Evolutionary conservation across 1,139 yeast species (phyloP), one percentile per base, ranked within the genome.

Genomic region (Waltiozyma sp.): DNA sequence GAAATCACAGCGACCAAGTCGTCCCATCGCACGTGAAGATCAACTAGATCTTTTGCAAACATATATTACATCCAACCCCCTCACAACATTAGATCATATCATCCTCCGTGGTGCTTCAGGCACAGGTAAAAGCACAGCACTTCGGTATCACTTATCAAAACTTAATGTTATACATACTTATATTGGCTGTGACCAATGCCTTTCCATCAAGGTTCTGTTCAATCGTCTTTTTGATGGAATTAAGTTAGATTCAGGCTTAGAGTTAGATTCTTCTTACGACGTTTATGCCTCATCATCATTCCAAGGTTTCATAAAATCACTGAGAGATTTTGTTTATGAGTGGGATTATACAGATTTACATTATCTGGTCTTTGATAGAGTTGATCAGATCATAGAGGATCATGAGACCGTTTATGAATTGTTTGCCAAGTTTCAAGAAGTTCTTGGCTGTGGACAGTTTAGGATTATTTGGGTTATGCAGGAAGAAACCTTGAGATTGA

Each of bases 351-450:
- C 49, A 0, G 61, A 65, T 2, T 66, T 64, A n/a, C 81, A 77
- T 50, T 68, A 76, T 6, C 57, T 79, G 37, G 77, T 79, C 0
- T 61, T 79, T n/a, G 86, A 79, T 50, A 59, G 79, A 11, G 65
- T 75, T 31, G 85, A 79, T 53, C 70, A 69, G 46, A 65, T 79
- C 38, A 68, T 70, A 52, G 85, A 76, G 36, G 64, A 68, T 21
- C 62, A 70, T 0, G 62, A 65, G 14, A 74, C 68, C 10, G 48
- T 78, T 10, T 64, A 69, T 45, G 59, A 66, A n/a, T 67, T 73
- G 11, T 72, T 79, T 50, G 53, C 70, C 2, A 62, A 75, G 40
- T 50, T 77, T 34, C 65, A 66, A 28, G 85, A 79, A 50, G 49
- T 63, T 16, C 43, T 60, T 8, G 38, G 45, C 31, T 41, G 55